Percentiles rank a stretch among this genome's conserved stretches.
These are phyloP conservation scores for Pichia sp. DNA, from an alignment of 1,139 yeast species.

Conservation along the genomic window DNA sequence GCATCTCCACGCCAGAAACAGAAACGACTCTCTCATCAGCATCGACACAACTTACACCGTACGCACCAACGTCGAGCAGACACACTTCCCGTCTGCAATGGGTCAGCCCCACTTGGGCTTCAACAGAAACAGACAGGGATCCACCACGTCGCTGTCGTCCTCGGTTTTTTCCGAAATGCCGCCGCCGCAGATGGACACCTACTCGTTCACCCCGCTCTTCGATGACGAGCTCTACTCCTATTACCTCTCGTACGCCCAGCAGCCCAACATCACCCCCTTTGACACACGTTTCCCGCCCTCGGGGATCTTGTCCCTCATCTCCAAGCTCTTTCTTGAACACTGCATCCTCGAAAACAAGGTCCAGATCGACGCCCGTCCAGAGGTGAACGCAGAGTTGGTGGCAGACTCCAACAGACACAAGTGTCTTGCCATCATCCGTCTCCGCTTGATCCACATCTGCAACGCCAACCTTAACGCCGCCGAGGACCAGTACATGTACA, in stretches of 20 bases:
- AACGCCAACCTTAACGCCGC: conserved; percentile 14
- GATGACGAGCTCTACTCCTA: conserved; percentile 34
- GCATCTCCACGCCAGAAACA: conserved; percentile 18
- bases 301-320: conserved; percentile 38
- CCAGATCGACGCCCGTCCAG: conserved; percentile 33
- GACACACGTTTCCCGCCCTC: conserved; percentile 40
- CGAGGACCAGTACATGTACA: conserved; percentile 16
- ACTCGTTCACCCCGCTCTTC: conserved; percentile 32
- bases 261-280: conserved; percentile 41
- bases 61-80: conserved; percentile 8
- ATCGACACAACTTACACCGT: conserved; percentile 20
- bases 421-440: conserved; percentile 36
- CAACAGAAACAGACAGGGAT: conserved; percentile 19
- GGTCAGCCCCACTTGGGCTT: conserved; percentile 1
- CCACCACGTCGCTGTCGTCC: conserved; percentile 27
- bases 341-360: conserved; percentile 22
- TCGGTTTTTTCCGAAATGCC: conserved; percentile 23
- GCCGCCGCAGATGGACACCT: conserved; percentile 23
- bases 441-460: conserved; percentile 34
- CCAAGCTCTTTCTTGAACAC: conserved; percentile 34
- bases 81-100: not conserved
- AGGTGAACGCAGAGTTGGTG: conserved; percentile 30
- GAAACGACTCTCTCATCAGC: conserved; percentile 25
- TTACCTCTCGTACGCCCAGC: conserved; percentile 34
- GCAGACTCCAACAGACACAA: conserved; percentile 24